Evolutionary conservation across 2,329 filamentous ascomycete species (phyloP).

Genomic region (Colletotrichum godetiae): DNA sequence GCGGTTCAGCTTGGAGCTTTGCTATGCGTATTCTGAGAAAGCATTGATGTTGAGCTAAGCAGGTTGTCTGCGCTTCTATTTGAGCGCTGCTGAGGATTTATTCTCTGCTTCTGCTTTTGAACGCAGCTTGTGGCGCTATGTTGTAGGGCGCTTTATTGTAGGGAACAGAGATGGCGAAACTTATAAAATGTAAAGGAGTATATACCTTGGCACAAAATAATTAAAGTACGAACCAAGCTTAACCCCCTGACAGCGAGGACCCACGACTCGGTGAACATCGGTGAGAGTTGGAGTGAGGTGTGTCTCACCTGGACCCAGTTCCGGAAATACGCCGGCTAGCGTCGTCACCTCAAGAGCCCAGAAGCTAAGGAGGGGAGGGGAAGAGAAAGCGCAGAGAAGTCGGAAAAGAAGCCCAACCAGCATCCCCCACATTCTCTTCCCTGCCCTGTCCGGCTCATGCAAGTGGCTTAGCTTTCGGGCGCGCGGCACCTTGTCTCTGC

Average conservation of each 20-base stretch:
- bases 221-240: neutral
- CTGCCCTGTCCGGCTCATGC: conserved; percentile 30
- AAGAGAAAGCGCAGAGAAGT: neutral
- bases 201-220: neutral
- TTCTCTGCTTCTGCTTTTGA: too few species aligned
- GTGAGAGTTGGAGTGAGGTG: neutral
- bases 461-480: conserved; percentile 25
- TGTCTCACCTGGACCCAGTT: neutral
- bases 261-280: neutral
- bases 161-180: neutral
- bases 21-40: neutral
- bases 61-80: neutral
- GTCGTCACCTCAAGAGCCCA: neutral
- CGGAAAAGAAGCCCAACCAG: neutral
- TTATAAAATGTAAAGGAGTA: neutral
- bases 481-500: conserved; percentile 17
- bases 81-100: neutral
- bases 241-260: neutral
- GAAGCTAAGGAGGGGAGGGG: neutral
- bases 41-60: too few species aligned
- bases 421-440: conserved; percentile 27
- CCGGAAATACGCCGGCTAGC: conserved; percentile 28
- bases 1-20: neutral
- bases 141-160: too few species aligned
- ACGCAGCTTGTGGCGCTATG: too few species aligned